phyloP scores from a whole-genome alignment of 768 basidiomycete species.

The Gyrodon lividus region DNA sequence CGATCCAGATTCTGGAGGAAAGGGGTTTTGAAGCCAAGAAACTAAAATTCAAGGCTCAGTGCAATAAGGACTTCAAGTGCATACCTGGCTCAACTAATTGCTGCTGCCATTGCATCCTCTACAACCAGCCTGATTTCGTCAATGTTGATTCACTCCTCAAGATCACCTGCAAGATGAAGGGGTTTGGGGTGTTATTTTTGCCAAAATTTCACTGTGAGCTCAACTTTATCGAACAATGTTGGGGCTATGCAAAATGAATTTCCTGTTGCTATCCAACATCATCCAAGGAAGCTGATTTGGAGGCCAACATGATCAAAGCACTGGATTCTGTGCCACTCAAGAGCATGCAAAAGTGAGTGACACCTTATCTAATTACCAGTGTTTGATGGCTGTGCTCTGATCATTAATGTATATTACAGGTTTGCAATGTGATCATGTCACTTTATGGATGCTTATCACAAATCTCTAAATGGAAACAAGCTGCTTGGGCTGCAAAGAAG shows the following conservation, averaged over 20 bases:
- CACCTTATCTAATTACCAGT: too few relatives aligned
- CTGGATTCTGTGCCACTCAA: neutral
- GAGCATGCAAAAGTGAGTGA: neutral
- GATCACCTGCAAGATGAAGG: neutral
- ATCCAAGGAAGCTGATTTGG: constrained; percentile 1
- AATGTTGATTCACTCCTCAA: neutral
- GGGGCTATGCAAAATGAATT: constrained; percentile 28
- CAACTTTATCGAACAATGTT: constrained; percentile 34
- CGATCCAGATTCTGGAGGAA: too few relatives aligned
- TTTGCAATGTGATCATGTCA: neutral
- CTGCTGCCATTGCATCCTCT: neutral
- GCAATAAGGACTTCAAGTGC: too few relatives aligned
- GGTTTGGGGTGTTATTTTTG: constrained; percentile 12
- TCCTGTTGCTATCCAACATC: constrained; percentile 16
- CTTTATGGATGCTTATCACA: too few relatives aligned
- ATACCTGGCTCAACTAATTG: neutral
- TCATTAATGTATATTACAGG: neutral
- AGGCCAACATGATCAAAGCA: neutral
- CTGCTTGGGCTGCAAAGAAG: constrained; percentile 4
- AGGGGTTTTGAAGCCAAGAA: too few relatives aligned
- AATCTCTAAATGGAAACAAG: constrained; percentile 1
- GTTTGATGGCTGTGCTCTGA: neutral
- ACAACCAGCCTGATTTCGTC: constrained; percentile 1
- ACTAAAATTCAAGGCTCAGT: too few relatives aligned
- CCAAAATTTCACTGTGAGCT: constrained; percentile 33